Evolutionary conservation across 768 basidiomycete genomes (phyloP), one percentile per base, ranked within the genome.

Genomic region (Dacryopinax primogenitus): DNA sequence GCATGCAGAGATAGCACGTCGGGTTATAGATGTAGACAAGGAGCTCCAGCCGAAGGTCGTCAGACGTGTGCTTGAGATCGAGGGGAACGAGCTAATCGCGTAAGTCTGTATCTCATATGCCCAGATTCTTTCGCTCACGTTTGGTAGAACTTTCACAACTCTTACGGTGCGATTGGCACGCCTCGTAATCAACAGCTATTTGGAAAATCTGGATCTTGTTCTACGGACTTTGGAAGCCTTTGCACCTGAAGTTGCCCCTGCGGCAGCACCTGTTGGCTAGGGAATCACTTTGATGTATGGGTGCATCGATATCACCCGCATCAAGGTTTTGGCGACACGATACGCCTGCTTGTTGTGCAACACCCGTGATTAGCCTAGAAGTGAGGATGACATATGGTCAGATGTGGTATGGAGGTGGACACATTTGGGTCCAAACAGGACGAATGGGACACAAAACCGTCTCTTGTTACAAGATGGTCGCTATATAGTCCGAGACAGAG

Each of bases 191-290:
- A 96, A 96, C 70, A 86, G 85, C 15, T 94, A 90, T 75, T 79
- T 96, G 58, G 92, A 95, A 72, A 93, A 92, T 70, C 81, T 92
- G 33, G 90, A 94, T 72, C 80, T 96, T 35, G 83, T 94, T 61
- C 81, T 86, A 13, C 84, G 89, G 39, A 94, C 92, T 21, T 79
- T 96, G 67, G 82, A 83, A 58, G 84, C 86, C 67, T 95, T 93
- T 73, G 86, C 85, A 12, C 83, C 86, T 64, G 83, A 86, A 65
- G 85, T 87, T 18, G 81, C 3, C 30, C 3, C 26, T 9, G 9
- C 51, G 4, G 9, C 51, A 2, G 47, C 21, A 63, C 63, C 51
- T 7, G 4, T 28, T 4, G 51, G 51, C 12, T 58, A 32, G n/a
- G n/a, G n/a, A n/a, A n/a, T n/a, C n/a, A n/a, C n/a, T n/a, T n/a